A percentile compares a stretch with the other conserved stretches of the same genome.
Evolutionary conservation across 306 rosid species (phyloP).

Genomic region (Dryas alaskensis): DNA sequence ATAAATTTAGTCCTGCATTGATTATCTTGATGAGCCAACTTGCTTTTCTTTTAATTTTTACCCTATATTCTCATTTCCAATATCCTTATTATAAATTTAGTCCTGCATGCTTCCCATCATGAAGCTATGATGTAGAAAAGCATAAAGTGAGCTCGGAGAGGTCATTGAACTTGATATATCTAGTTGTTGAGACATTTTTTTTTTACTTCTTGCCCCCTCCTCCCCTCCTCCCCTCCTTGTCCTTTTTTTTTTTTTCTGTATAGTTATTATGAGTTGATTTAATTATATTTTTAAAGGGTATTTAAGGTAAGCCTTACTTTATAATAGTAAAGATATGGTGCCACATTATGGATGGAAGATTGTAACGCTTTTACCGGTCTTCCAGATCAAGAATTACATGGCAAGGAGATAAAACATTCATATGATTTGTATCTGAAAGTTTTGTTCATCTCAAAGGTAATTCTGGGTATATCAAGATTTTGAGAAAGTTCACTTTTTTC

Average conservation of each 20-base stretch:
- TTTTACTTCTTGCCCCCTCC: no score
- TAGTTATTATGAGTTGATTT: neutral
- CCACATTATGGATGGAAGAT: neutral
- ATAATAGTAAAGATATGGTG: neutral
- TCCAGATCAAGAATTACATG: slow-evolving; percentile 63
- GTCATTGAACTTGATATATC: neutral
- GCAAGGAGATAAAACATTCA: slow-evolving; percentile 43
- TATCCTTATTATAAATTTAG: no score
- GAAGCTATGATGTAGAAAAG: neutral
- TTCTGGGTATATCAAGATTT: neutral
- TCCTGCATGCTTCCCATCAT: no score
- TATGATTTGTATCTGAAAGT: slow-evolving; percentile 43
- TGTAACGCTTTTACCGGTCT: slow-evolving; percentile 24
- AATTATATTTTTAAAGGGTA: neutral
- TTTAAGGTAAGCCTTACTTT: no score
- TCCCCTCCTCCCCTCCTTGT: no score
- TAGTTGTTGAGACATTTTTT: neutral
- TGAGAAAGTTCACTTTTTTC: slow-evolving; percentile 11
- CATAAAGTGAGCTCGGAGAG: neutral
- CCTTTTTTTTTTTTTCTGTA: neutral
- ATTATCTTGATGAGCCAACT: no score
- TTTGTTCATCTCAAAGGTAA: slow-evolving; percentile 58
- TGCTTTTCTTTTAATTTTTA: no score
- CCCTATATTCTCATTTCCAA: neutral
- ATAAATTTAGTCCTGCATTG: neutral